These are phyloP conservation scores for Prunus yedoensis DNA, from an alignment of 331 rosid species.

Conservation along the genomic window DNA sequence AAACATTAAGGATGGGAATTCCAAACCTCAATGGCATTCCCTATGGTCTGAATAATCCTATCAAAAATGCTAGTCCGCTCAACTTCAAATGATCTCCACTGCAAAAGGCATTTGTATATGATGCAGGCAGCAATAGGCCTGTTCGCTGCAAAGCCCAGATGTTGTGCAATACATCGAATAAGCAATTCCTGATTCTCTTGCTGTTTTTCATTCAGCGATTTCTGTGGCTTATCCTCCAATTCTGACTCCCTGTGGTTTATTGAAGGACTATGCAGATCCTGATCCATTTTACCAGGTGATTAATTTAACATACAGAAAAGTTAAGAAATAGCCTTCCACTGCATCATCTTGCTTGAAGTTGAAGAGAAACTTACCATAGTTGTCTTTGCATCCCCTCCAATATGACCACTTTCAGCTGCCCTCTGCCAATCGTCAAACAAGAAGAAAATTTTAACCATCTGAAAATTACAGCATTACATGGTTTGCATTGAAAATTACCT, in stretches of 20 bases:
- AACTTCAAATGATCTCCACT: slow-evolving; percentile 93
- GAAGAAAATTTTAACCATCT: slow-evolving; percentile 24
- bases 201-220: slow-evolving; percentile 84
- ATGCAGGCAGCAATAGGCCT: slow-evolving; percentile 83
- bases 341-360: background rate
- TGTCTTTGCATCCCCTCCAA: slow-evolving; percentile 49
- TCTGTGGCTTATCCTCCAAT: slow-evolving; percentile 79
- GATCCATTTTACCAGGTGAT: slow-evolving; percentile 27
- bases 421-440: slow-evolving; percentile 48
- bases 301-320: slow-evolving; percentile 4
- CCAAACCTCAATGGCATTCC: slow-evolving; percentile 79
- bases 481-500: slow-evolving; percentile 42
- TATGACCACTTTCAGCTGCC: slow-evolving; percentile 57
- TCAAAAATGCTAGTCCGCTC: slow-evolving; percentile 83
- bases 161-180: slow-evolving; percentile 73
- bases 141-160: slow-evolving; percentile 67
- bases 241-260: slow-evolving; percentile 70
- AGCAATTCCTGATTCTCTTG: slow-evolving; percentile 90
- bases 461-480: slow-evolving; percentile 3
- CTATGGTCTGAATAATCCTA: slow-evolving; percentile 73
- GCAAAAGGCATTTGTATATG: slow-evolving; percentile 83
- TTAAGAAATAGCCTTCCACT: background rate
- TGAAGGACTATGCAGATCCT: slow-evolving; percentile 71
- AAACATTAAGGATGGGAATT: slow-evolving; percentile 19
- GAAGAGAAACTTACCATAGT: slow-evolving; percentile 43